Conservation (phyloP, 1,284 basidiomycete genomes). For the Fomes fomentarius region DNA sequence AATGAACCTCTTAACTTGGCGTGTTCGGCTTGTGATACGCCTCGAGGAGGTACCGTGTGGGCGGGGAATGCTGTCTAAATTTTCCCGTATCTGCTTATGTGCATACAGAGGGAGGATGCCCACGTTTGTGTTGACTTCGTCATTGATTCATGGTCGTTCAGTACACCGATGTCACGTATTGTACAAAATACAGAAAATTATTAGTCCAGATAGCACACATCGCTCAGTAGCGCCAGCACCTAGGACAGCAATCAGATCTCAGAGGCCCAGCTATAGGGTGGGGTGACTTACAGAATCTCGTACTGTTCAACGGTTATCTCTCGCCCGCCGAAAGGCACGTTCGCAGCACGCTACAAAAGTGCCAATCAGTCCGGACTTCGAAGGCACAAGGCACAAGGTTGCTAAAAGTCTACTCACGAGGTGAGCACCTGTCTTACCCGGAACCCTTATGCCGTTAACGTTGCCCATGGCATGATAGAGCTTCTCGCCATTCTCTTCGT, state of each 20-base stretch:
- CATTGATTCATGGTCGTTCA: background rate
- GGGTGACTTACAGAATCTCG: constrained; percentile 16
- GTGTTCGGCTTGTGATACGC: constrained; percentile 53
- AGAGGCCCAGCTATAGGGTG: background rate
- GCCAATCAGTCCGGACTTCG: constrained; percentile 27
- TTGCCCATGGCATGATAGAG: constrained; percentile 41
- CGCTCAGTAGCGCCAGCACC: constrained; percentile 34
- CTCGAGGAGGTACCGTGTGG: constrained; percentile 33
- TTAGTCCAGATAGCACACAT: too few relatives aligned
- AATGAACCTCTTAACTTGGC: constrained; percentile 52
- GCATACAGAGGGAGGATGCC: too few relatives aligned
- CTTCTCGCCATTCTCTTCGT: constrained; percentile 42
- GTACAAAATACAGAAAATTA: too few relatives aligned
- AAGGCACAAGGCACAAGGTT: too few relatives aligned
- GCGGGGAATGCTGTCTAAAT: constrained; percentile 9
- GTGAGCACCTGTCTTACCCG: constrained; percentile 75
- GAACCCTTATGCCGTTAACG: constrained; percentile 57
- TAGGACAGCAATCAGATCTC: constrained; percentile 1
- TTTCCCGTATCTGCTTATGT: too few relatives aligned
- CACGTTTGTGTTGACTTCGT: too few relatives aligned
- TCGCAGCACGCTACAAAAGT: constrained; percentile 44
- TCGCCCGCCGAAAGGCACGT: constrained; percentile 28
- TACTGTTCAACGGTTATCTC: constrained; percentile 18
- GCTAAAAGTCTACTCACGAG: constrained; percentile 55
- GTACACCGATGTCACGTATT: background rate